Conservation (phyloP, 1,139 yeast species). For the Candida dubliniensis region DNA sequence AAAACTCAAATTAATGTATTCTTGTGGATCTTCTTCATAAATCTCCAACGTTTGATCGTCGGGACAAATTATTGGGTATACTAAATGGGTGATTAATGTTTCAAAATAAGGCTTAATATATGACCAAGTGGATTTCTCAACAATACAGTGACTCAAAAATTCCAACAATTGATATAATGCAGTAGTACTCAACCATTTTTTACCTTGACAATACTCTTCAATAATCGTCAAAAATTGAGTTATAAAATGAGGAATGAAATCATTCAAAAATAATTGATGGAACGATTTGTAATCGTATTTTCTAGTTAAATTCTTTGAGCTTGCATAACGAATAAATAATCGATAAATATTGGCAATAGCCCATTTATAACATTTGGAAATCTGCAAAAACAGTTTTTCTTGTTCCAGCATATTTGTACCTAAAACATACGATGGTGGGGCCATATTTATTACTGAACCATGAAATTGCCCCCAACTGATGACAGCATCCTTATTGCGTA, state of each 20-base stretch:
- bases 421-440: constrained; percentile 52
- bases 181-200: constrained; percentile 69
- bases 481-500: constrained; percentile 61
- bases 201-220: constrained; percentile 67
- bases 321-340: constrained; percentile 71
- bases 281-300: constrained; percentile 55
- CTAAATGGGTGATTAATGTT: constrained; percentile 65
- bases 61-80: constrained; percentile 79
- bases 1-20: constrained; percentile 78
- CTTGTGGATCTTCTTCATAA: constrained; percentile 88
- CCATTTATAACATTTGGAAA: constrained; percentile 84
- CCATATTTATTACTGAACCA: constrained; percentile 63
- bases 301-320: constrained; percentile 44
- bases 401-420: constrained; percentile 26
- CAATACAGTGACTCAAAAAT: constrained; percentile 70
- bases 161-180: constrained; percentile 66
- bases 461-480: constrained; percentile 79
- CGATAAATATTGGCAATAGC: constrained; percentile 76
- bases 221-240: constrained; percentile 63
- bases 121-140: constrained; percentile 69
- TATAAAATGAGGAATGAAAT: constrained; percentile 74
- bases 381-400: constrained; percentile 39
- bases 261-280: constrained; percentile 44
- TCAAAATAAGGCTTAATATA: constrained; percentile 69
- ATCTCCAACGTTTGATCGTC: constrained; percentile 67